Percentiles rank a stretch among this genome's conserved stretches.
These are phyloP conservation scores for Trifolium subterraneum DNA, from an alignment of 306 rosid species.

Conservation along the genomic window DNA sequence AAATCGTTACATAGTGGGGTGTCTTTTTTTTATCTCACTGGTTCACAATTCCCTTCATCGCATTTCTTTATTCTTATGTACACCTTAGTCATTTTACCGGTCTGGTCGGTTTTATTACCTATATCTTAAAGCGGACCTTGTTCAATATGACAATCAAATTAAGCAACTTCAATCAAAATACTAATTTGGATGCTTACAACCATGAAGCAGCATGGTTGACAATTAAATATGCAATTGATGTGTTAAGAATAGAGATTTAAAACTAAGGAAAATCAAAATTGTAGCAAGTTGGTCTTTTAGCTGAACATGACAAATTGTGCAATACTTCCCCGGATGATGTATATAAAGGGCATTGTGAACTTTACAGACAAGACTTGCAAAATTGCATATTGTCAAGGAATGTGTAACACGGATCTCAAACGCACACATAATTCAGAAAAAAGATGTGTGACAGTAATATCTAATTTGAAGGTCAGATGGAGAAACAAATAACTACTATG, in stretches of 20 bases:
- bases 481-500: constrained; percentile 17
- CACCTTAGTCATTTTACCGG: constrained; percentile 4
- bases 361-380: background rate
- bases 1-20: background rate
- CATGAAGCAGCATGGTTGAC: constrained; percentile 11
- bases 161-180: constrained; percentile 21
- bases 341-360: constrained; percentile 18
- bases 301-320: constrained; percentile 13
- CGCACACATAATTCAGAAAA: background rate
- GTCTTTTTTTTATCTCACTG: background rate
- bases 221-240: constrained; percentile 15
- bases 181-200: constrained; percentile 13
- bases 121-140: background rate
- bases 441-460: background rate
- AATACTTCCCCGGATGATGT: constrained; percentile 1
- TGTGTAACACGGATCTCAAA: background rate
- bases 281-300: constrained; percentile 2
- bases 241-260: background rate
- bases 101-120: background rate
- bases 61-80: background rate
- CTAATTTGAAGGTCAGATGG: constrained; percentile 12
- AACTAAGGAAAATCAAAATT: background rate
- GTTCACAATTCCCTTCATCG: background rate
- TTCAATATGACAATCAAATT: background rate
- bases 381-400: constrained; percentile 8